Percentiles rank a stretch among this genome's conserved stretches.
Evolutionary conservation across 1,284 basidiomycete species (phyloP).

Genomic region (Porogramme epimiltina): DNA sequence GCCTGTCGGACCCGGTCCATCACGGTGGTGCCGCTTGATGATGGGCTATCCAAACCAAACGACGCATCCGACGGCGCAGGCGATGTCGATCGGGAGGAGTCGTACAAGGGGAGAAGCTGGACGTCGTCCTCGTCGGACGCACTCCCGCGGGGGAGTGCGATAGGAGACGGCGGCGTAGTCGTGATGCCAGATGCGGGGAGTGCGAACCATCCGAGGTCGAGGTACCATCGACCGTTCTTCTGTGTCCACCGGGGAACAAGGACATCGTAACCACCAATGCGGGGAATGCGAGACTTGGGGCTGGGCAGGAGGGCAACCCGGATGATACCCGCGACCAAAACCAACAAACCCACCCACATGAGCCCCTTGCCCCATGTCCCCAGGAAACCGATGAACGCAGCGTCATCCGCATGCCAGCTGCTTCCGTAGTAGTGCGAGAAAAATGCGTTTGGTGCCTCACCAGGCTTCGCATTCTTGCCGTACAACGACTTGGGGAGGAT

Average conservation of each 20-base stretch:
- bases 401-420: constrained; percentile 95
- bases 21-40: constrained; percentile 18
- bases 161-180: constrained; percentile 51
- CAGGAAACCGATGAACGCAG: constrained; percentile 90
- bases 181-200: constrained; percentile 49
- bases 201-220: constrained; percentile 65
- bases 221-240: constrained; percentile 69
- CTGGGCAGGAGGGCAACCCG: constrained; percentile 55
- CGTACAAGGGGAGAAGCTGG: constrained; percentile 65
- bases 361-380: constrained; percentile 83
- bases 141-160: constrained; percentile 35
- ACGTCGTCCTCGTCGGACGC: constrained; percentile 54
- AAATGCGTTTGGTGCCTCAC: constrained; percentile 89
- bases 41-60: constrained; percentile 36
- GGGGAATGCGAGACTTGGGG: constrained; percentile 57
- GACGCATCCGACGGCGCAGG: constrained; percentile 51
- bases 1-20: constrained; percentile 56
- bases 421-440: constrained; percentile 97
- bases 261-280: constrained; percentile 74
- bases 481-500: constrained; percentile 94
- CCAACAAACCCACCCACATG: constrained; percentile 78
- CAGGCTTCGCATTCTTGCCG: constrained; percentile 90
- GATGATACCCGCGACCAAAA: constrained; percentile 71
- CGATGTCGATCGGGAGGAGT: constrained; percentile 52
- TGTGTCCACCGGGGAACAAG: constrained; percentile 71